A percentile compares a stretch with the other conserved stretches of the same genome.
Evolutionary conservation across 73 alveolate genomes (phyloP).

Genomic region (Paramecium pentaurelia): DNA sequence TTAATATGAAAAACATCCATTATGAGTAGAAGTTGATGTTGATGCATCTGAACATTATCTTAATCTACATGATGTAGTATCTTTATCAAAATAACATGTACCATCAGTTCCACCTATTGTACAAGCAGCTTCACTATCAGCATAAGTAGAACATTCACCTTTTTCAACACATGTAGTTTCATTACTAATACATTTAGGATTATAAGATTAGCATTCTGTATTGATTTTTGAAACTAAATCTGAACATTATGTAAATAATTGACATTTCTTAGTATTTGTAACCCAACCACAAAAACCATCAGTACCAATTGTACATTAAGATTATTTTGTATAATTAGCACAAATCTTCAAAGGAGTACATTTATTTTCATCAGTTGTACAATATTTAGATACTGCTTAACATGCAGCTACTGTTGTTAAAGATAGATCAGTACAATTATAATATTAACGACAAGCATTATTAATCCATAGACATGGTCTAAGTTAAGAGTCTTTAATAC

Average conservation of each 20-base stretch:
- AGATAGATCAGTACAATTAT: not conserved
- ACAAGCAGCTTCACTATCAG: not conserved
- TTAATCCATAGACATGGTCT: constrained; percentile 9
- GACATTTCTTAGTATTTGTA: not conserved
- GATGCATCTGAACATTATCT: constrained; percentile 32
- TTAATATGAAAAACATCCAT: not conserved
- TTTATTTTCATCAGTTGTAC: constrained; percentile 2
- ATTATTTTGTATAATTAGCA: not conserved
- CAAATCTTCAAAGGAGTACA: not conserved
- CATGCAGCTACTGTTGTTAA: not conserved
- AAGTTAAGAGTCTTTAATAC: not conserved
- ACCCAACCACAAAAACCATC: constrained; percentile 47
- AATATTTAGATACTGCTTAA: not conserved
- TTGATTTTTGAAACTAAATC: not conserved
- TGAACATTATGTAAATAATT: not conserved
- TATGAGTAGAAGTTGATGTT: not conserved
- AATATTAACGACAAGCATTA: not conserved
- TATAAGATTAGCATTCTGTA: not conserved
- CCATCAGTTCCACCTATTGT: constrained; percentile 13
- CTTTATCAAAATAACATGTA: not conserved
- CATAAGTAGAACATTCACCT: not conserved
- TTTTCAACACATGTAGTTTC: not conserved
- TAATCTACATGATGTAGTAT: not conserved
- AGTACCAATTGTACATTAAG: not conserved
- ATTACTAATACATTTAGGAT: not conserved